Conservation (phyloP, 2,329 filamentous ascomycete genomes). For the Calonectria montana region DNA sequence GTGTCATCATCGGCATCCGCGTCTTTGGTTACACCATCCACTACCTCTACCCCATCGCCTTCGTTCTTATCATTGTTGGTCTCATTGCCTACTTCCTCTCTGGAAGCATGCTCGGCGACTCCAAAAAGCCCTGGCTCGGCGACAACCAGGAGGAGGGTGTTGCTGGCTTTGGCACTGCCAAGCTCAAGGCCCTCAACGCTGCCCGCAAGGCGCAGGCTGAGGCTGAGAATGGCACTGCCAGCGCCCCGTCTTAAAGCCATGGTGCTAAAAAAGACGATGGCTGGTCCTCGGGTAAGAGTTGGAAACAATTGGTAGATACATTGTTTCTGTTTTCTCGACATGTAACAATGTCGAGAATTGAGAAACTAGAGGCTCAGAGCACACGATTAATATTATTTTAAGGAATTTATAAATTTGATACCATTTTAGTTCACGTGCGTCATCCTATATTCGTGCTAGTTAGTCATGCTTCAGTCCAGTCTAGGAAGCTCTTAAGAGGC, state of each 20-base stretch:
- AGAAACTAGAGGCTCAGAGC: not conserved
- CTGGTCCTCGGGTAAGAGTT: not conserved
- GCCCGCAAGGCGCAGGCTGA: constrained; percentile 56
- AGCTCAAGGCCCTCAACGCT: constrained; percentile 75
- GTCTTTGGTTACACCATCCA: constrained; percentile 86
- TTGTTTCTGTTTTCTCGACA: not conserved
- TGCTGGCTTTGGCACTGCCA: constrained; percentile 86
- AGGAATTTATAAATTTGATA: not conserved
- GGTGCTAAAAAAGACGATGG: not conserved
- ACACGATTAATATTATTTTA: not conserved
- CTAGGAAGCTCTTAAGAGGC: not conserved
- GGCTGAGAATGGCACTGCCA: constrained; percentile 38
- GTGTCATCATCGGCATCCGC: constrained; percentile 88
- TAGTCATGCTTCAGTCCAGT: not conserved
- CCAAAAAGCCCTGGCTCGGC: constrained; percentile 95
- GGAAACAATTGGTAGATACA: not conserved
- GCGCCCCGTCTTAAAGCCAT: not conserved
- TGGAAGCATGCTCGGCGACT: constrained; percentile 84
- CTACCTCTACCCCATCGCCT: constrained; percentile 95
- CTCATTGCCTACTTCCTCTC: constrained; percentile 89
- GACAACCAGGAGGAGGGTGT: constrained; percentile 85
- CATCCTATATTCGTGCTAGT: not conserved
- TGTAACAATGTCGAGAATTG: not conserved
- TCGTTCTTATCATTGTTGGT: constrained; percentile 89
- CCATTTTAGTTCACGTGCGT: not conserved